These are phyloP conservation scores for Pelargonium myrrhifolium DNA, from an alignment of 441 rosid genomes.

Conservation along the genomic window DNA sequence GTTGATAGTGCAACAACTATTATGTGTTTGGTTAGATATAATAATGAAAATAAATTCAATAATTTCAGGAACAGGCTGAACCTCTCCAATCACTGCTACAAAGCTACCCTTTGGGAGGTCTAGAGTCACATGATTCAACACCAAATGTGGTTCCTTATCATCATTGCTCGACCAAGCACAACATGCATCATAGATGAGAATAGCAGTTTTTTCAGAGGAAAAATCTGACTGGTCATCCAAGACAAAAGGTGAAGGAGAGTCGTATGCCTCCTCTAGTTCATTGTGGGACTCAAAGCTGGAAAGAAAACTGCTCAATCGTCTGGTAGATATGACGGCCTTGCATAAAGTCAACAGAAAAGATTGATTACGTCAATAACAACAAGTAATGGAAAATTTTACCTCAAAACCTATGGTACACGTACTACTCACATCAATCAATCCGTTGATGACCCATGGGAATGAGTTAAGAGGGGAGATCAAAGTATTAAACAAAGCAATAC, in stretches of 20 bases:
- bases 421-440: constrained; percentile 82
- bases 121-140: constrained; percentile 51
- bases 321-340: constrained; percentile 80
- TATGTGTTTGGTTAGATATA: not conserved
- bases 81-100: constrained; percentile 87
- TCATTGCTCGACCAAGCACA: constrained; percentile 60
- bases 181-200: constrained; percentile 52
- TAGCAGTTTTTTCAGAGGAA: constrained; percentile 39
- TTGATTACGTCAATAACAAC: constrained; percentile 14
- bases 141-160: constrained; percentile 38
- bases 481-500: constrained; percentile 82
- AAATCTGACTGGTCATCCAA: constrained; percentile 28
- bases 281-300: constrained; percentile 44
- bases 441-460: constrained; percentile 97
- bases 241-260: constrained; percentile 21
- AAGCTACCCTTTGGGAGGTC: constrained; percentile 58
- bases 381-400: constrained; percentile 12
- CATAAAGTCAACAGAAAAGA: constrained; percentile 17
- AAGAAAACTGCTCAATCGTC: constrained; percentile 76
- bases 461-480: constrained; percentile 92
- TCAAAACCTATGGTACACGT: constrained; percentile 15
- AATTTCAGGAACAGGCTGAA: constrained; percentile 21
- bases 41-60: constrained; percentile 1
- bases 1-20: not conserved
- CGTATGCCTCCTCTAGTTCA: constrained; percentile 21